Percentiles rank a stretch among this genome's conserved stretches.
Conservation (phyloP, 2,329 filamentous ascomycete genomes). For the Cyphellophora attinorum region DNA sequence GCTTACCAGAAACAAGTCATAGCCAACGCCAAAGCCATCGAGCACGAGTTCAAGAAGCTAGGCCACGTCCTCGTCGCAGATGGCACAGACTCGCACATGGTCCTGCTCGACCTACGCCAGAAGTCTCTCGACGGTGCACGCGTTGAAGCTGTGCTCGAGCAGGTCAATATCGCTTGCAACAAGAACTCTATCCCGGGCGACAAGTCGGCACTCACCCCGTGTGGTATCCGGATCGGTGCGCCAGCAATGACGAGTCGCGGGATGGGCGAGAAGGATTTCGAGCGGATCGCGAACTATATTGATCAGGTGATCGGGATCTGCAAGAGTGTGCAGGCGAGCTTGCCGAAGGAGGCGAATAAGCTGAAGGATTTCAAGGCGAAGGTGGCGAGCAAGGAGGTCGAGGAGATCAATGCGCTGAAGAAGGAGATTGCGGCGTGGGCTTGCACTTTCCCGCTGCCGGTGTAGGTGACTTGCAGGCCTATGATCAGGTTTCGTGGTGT, state of each 20-base stretch:
- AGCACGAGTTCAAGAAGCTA: conserved; percentile 58
- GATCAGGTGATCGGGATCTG: conserved; percentile 73
- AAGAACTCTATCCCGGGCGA: conserved; percentile 98
- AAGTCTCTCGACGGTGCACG: conserved; percentile 81
- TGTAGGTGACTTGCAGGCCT: too few species aligned
- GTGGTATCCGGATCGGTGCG: conserved; percentile 86
- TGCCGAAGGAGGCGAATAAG: conserved; percentile 98
- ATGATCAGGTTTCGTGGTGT: too few species aligned
- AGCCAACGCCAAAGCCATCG: conserved; percentile 84
- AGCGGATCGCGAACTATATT: conserved; percentile 73
- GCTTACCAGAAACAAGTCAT: conserved; percentile 89
- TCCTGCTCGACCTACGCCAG: conserved; percentile 86
- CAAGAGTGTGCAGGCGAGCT: conserved; percentile 71
- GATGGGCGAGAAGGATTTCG: conserved; percentile 83
- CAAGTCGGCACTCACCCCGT: conserved; percentile 83
- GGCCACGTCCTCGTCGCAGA: conserved; percentile 92
- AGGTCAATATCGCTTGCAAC: conserved; percentile 94
- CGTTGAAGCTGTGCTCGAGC: conserved; percentile 80
- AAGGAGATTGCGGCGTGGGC: conserved; percentile 88
- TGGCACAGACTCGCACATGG: conserved; percentile 96
- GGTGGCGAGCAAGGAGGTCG: conserved; percentile 67
- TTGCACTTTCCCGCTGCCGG: conserved; percentile 81
- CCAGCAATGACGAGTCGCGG: conserved; percentile 96
- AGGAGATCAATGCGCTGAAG: conserved; percentile 74
- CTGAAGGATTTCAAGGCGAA: conserved; percentile 98